Evolutionary conservation across 805 yeast genomes (phyloP).

Genomic region (Suhomyces emberorum): DNA sequence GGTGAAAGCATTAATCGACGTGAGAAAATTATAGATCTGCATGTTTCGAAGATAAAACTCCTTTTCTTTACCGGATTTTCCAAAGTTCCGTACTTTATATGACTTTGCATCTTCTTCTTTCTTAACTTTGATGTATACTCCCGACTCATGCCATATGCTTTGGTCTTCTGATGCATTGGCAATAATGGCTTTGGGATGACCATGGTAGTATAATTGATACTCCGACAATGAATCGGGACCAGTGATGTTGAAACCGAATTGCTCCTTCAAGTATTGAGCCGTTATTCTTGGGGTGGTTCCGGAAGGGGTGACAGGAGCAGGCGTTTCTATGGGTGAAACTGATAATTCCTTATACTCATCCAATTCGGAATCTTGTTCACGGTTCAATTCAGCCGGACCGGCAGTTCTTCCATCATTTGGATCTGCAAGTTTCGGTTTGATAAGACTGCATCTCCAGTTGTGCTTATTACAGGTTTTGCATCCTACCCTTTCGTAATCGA

Average conservation of each 20-base stretch:
- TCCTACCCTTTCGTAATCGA: conserved; percentile 24
- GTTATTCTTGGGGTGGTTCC: conserved; percentile 10
- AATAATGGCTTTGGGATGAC: conserved; percentile 26
- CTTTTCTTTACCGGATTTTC: conserved; percentile 10
- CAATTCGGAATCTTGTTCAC: background rate
- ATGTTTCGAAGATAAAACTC: conserved; percentile 13
- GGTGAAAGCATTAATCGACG: conserved; percentile 30
- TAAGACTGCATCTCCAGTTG: conserved; percentile 16
- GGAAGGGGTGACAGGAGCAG: background rate
- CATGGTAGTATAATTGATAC: conserved; percentile 22
- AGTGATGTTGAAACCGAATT: conserved; percentile 23
- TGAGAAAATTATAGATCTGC: conserved; percentile 16
- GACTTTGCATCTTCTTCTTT: conserved; percentile 5
- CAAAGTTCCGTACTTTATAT: conserved; percentile 9
- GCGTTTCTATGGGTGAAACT: background rate
- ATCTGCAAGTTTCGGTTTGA: background rate
- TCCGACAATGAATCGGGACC: conserved; percentile 16
- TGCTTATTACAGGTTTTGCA: conserved; percentile 27
- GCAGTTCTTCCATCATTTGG: background rate
- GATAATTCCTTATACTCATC: background rate
- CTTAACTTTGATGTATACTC: conserved; percentile 17
- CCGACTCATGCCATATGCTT: conserved; percentile 23
- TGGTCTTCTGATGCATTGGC: conserved; percentile 16
- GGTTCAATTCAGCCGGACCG: background rate
- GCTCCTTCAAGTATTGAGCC: conserved; percentile 17